A percentile compares a stretch with the other conserved stretches of the same genome.
phyloP scores from a whole-genome alignment of 225 moss, liverwort and hornwort species.

The Lunularia cruciata region DNA sequence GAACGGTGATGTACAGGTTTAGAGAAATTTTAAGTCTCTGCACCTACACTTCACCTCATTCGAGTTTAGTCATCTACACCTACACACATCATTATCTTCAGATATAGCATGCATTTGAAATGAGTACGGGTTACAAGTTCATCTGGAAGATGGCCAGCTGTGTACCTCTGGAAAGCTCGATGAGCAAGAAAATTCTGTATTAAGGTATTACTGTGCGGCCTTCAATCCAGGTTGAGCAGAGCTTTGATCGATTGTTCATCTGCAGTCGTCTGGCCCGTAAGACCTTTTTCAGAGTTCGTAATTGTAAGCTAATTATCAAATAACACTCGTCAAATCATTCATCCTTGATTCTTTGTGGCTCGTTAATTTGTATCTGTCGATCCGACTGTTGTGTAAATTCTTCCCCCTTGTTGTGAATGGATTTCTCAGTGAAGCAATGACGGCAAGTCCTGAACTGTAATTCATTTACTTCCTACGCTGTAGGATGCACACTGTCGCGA shows the following conservation, averaged over 20 bases:
- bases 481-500: no score
- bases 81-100: neutral
- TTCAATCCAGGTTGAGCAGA: constrained; percentile 17
- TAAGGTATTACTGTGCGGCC: constrained; percentile 3
- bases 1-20: constrained; percentile 8
- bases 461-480: no score
- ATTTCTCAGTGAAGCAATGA: no score
- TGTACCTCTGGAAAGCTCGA: constrained; percentile 13
- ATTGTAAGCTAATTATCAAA: constrained; percentile 1
- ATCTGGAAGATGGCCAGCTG: constrained; percentile 22
- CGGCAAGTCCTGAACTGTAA: no score
- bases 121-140: constrained; percentile 13
- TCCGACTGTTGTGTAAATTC: no score
- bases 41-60: constrained; percentile 4
- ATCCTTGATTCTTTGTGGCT: no score
- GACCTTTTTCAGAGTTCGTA: neutral
- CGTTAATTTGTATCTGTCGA: no score
- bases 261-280: constrained; percentile 1
- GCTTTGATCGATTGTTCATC: constrained; percentile 1
- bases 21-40: neutral
- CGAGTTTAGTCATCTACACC: neutral
- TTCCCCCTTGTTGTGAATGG: no score
- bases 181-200: constrained; percentile 3
- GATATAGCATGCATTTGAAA: constrained; percentile 14
- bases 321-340: no score